Percentiles rank a stretch among this genome's conserved stretches.
Conservation (phyloP, 805 yeast genomes). For the Vanderwaltozyma polyspora region DNA sequence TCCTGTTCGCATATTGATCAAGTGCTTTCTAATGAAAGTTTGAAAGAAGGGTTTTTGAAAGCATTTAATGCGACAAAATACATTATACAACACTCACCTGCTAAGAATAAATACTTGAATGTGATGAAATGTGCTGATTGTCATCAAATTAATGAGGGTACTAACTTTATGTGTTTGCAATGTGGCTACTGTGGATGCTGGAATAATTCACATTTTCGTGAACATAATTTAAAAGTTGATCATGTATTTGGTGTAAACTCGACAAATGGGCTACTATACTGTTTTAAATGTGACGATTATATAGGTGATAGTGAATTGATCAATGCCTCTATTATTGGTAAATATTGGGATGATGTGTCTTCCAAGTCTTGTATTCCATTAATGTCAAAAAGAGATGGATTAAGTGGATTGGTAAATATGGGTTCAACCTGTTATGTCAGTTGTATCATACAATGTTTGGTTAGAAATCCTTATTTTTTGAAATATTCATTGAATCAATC, state of each 20-base stretch:
- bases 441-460: conserved; percentile 73
- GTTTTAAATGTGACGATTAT: conserved; percentile 70
- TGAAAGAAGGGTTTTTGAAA: conserved; percentile 19
- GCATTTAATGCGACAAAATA: conserved; percentile 20
- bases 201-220: conserved; percentile 35
- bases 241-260: conserved; percentile 62
- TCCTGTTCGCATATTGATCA: conserved; percentile 23
- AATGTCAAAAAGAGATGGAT: conserved; percentile 54
- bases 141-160: conserved; percentile 22
- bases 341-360: conserved; percentile 19
- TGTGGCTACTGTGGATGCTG: conserved; percentile 71
- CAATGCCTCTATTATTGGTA: conserved; percentile 12
- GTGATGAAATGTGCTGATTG: conserved; percentile 23
- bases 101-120: conserved; percentile 11
- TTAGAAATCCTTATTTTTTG: conserved; percentile 83
- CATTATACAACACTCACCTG: conserved; percentile 13
- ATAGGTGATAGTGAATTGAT: conserved; percentile 46
- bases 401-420: conserved; percentile 82
- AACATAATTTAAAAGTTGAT: conserved; percentile 36
- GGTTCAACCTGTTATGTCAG: conserved; percentile 98
- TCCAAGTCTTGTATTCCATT: conserved; percentile 16
- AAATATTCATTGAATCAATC: conserved; percentile 51
- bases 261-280: conserved; percentile 54
- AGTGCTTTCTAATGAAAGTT: conserved; percentile 24
- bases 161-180: conserved; percentile 55